Percentiles rank a stretch among this genome's conserved stretches.
Conservation (phyloP, 371 early-diverging fungal species). For the Mucor piriformis region DNA sequence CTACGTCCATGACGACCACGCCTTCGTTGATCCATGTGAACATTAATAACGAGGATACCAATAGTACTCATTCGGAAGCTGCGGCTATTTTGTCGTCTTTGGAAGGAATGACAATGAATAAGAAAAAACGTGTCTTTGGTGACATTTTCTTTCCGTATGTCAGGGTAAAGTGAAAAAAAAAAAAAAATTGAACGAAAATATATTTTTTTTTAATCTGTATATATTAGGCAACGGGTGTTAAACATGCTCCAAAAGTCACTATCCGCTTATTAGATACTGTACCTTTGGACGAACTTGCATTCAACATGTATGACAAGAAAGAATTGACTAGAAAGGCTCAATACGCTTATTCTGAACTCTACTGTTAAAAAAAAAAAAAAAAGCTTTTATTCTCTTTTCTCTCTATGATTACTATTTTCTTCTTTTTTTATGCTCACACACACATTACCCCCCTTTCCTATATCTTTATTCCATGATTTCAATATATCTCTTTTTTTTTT, state of each 20-base stretch:
- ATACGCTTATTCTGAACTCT: constrained; percentile 14
- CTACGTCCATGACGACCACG: constrained; percentile 11
- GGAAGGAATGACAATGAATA: constrained; percentile 27
- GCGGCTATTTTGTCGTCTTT: constrained; percentile 23
- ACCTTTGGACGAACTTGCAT: constrained; percentile 48
- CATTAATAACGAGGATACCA: neutral
- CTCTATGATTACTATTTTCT: neutral
- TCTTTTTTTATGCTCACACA: neutral
- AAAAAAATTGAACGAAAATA: neutral
- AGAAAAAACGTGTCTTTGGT: constrained; percentile 38
- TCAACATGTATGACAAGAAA: constrained; percentile 44
- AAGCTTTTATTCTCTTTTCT: neutral
- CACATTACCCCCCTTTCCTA: neutral
- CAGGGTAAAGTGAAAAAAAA: constrained; percentile 28
- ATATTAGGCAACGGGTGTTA: constrained; percentile 40
- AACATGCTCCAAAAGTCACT: constrained; percentile 51
- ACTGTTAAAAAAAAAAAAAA: neutral
- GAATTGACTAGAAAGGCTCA: constrained; percentile 22
- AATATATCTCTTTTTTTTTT: no score
- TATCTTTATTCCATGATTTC: neutral
- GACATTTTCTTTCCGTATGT: constrained; percentile 39
- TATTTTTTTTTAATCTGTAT: neutral
- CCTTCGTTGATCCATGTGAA: constrained; percentile 16
- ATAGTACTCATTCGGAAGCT: constrained; percentile 2
- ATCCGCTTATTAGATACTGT: constrained; percentile 53